A percentile compares a stretch with the other conserved stretches of the same genome.
phyloP scores from a whole-genome alignment of 2,329 filamentous ascomycete genomes.

The Xylariaceae sp. region DNA sequence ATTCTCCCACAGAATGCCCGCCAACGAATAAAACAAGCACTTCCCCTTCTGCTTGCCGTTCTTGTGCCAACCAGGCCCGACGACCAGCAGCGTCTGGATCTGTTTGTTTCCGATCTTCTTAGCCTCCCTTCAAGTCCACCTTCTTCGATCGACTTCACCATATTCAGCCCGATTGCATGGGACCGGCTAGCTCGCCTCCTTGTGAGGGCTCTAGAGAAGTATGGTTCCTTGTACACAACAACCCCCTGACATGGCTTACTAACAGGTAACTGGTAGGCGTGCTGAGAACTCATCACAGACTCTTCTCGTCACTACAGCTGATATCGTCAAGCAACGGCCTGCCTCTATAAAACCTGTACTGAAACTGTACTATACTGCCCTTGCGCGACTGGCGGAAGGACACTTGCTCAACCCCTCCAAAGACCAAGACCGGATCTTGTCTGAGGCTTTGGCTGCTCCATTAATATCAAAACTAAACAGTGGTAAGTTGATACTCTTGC shows the following conservation, averaged over 20 bases:
- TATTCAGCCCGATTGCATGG: constrained; percentile 31
- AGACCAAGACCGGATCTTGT: constrained; percentile 30
- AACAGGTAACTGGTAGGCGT: constrained; percentile 32
- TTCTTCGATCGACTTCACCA: constrained; percentile 20
- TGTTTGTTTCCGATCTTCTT: constrained; percentile 53
- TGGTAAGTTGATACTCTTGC: constrained; percentile 32
- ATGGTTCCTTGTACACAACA: constrained; percentile 13
- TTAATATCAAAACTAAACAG: constrained; percentile 23
- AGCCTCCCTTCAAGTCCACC: constrained; percentile 9
- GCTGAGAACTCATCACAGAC: constrained; percentile 34
- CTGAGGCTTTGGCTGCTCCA: constrained; percentile 36
- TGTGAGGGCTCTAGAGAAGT: constrained; percentile 40
- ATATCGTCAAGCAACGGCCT: constrained; percentile 41
- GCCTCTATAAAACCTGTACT: constrained; percentile 39
- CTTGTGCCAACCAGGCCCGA: constrained; percentile 53
- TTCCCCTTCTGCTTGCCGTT: constrained; percentile 57
- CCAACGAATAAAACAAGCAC: constrained; percentile 43
- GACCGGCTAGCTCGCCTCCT: constrained; percentile 38
- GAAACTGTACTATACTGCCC: constrained; percentile 49
- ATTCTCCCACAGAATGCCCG: constrained; percentile 41
- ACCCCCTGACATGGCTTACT: constrained; percentile 2
- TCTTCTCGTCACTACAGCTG: constrained; percentile 47
- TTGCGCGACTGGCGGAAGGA: constrained; percentile 47
- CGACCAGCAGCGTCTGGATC: constrained; percentile 57
- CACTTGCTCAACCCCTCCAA: constrained; percentile 25